Evolutionary conservation across 2,329 filamentous ascomycete genomes (phyloP).

Genomic region (Aspergillus transmontanensis): DNA sequence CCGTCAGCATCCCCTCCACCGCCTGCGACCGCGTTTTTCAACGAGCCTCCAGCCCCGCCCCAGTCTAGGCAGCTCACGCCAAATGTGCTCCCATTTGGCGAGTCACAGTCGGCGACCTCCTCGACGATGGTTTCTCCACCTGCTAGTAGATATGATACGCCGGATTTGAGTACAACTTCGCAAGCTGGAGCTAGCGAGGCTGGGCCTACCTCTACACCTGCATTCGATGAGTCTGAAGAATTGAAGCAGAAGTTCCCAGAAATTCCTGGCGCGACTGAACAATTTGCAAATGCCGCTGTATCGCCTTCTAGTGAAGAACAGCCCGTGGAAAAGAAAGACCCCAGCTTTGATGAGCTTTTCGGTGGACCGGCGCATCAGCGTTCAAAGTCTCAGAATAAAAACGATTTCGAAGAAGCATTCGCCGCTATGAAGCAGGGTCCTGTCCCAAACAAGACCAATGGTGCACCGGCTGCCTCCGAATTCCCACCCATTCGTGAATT

Average conservation of each 20-base stretch:
- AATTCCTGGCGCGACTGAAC: constrained; percentile 20
- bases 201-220: constrained; percentile 25
- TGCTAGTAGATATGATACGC: constrained; percentile 61
- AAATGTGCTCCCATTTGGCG: constrained; percentile 70
- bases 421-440: constrained; percentile 51
- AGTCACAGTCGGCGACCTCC: constrained; percentile 70
- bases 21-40: constrained; percentile 26
- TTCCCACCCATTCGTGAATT: constrained; percentile 94
- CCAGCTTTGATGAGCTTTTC: constrained; percentile 51
- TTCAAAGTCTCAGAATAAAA: constrained; percentile 49
- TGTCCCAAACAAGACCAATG: constrained; percentile 44
- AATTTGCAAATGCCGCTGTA: constrained; percentile 45
- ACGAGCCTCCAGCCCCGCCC: constrained; percentile 61
- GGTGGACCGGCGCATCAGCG: constrained; percentile 46
- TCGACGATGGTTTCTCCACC: constrained; percentile 78
- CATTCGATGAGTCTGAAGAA: constrained; percentile 37
- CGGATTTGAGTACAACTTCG: constrained; percentile 48
- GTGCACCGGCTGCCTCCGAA: constrained; percentile 57
- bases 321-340: constrained; percentile 34
- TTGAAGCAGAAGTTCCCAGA: constrained; percentile 25
- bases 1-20: constrained; percentile 66
- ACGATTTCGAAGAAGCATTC: constrained; percentile 52
- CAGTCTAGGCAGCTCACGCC: constrained; percentile 78
- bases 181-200: constrained; percentile 37
- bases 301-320: constrained; percentile 40